phyloP scores from a whole-genome alignment of 306 rosid species.

The Heteromeles arbutifolia region DNA sequence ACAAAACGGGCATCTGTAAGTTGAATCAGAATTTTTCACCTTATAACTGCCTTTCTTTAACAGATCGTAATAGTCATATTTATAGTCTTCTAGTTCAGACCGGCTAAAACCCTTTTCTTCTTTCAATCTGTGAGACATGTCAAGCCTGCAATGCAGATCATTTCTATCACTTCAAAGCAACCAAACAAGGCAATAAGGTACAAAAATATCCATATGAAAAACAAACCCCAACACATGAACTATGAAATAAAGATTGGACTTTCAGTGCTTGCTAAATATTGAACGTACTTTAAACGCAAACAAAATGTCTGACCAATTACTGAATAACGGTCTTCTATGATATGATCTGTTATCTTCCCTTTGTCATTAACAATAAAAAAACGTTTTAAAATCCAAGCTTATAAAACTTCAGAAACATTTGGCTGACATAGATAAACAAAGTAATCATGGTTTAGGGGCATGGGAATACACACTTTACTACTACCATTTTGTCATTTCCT shows the following conservation, averaged over 20 bases:
- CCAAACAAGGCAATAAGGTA: background rate
- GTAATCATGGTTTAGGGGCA: too few relatives aligned
- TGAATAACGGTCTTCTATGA: too few relatives aligned
- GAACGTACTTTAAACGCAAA: background rate
- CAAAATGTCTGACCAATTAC: too few relatives aligned
- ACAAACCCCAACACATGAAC: background rate
- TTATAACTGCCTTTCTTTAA: slow-evolving; percentile 31
- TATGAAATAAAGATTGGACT: background rate
- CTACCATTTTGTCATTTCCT: too few relatives aligned
- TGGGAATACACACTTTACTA: too few relatives aligned
- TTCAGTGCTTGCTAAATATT: background rate
- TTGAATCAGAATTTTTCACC: slow-evolving; percentile 33
- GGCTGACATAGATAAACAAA: too few relatives aligned
- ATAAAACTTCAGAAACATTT: too few relatives aligned
- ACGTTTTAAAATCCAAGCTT: too few relatives aligned
- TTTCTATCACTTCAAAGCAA: background rate
- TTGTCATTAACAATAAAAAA: too few relatives aligned
- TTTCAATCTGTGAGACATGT: slow-evolving; percentile 24
- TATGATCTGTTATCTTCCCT: too few relatives aligned
- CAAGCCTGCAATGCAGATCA: slow-evolving; percentile 20
- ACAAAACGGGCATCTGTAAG: slow-evolving; percentile 66
- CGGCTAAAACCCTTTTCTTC: slow-evolving; percentile 7
- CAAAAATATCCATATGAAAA: background rate
- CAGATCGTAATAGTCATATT: slow-evolving; percentile 29
- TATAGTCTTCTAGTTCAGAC: slow-evolving; percentile 34